Evolutionary conservation across 371 early-diverging fungal species (phyloP).

Genomic region (Polyrhizophydium stewartii): DNA sequence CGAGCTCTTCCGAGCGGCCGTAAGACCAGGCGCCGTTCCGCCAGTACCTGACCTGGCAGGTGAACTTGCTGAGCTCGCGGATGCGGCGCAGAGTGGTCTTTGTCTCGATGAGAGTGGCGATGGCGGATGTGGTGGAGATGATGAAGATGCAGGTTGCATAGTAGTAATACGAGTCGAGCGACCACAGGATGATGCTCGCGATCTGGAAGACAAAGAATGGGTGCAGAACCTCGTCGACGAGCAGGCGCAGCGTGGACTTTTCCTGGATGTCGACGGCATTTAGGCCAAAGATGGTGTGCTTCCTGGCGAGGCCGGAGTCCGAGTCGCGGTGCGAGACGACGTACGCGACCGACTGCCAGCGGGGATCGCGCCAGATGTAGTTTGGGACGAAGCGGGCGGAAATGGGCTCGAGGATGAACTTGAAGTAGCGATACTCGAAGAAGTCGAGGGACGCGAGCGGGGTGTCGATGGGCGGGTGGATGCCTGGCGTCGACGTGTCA

Average conservation of each 20-base stretch:
- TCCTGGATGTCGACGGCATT: slow-evolving; percentile 81
- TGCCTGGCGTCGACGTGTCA: neutral
- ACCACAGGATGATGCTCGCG: slow-evolving; percentile 87
- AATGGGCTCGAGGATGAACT: slow-evolving; percentile 78
- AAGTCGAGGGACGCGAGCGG: slow-evolving; percentile 18
- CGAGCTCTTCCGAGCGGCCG: slow-evolving; percentile 79
- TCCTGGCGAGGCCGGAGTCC: slow-evolving; percentile 33
- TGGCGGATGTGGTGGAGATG: slow-evolving; percentile 72
- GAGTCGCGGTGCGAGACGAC: slow-evolving; percentile 30
- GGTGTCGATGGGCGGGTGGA: neutral
- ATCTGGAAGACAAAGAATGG: slow-evolving; percentile 96
- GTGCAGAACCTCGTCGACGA: slow-evolving; percentile 86
- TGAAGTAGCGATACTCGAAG: slow-evolving; percentile 77
- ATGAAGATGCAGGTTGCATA: slow-evolving; percentile 91
- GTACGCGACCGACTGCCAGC: slow-evolving; percentile 54
- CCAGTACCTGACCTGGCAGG: slow-evolving; percentile 72
- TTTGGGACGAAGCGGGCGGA: slow-evolving; percentile 67
- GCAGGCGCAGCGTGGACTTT: slow-evolving; percentile 66
- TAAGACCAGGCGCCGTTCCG: slow-evolving; percentile 63
- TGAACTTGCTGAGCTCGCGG: slow-evolving; percentile 81
- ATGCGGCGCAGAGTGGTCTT: slow-evolving; percentile 74
- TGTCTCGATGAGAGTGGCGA: slow-evolving; percentile 80
- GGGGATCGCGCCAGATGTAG: slow-evolving; percentile 70
- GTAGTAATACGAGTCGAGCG: slow-evolving; percentile 89
- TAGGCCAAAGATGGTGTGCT: slow-evolving; percentile 73